Percentiles rank a stretch among this genome's conserved stretches.
phyloP scores from a whole-genome alignment of 163 green algal species.

The Chloromonas sp. region DNA sequence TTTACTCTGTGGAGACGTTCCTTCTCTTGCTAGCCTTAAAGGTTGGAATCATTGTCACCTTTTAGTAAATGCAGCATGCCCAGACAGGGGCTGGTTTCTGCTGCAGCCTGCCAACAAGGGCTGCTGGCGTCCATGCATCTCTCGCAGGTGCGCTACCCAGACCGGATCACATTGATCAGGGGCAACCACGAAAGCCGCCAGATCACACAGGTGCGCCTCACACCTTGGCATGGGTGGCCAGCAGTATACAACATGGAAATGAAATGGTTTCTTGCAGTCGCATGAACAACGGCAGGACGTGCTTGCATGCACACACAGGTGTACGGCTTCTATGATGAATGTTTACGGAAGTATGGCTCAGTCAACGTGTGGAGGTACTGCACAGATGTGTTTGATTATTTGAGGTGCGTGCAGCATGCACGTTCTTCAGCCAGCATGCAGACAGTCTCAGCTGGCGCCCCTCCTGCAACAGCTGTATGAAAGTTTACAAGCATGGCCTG shows the following conservation, averaged over 20 bases:
- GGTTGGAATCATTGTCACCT: slow-evolving; percentile 35
- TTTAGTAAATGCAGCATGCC: background rate
- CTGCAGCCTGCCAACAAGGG: background rate
- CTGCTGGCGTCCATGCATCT: too few relatives aligned
- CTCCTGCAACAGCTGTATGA: too few relatives aligned
- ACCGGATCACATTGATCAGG: slow-evolving; percentile 95
- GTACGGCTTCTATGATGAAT: slow-evolving; percentile 99
- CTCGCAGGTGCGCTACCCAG: slow-evolving; percentile 84
- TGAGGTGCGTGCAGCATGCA: slow-evolving; percentile 52
- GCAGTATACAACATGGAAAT: background rate
- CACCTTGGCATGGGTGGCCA: too few relatives aligned
- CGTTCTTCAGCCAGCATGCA: too few relatives aligned
- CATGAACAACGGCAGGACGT: background rate
- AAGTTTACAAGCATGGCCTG: too few relatives aligned
- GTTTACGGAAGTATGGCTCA: slow-evolving; percentile 95
- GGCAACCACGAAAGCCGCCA: slow-evolving; percentile 98
- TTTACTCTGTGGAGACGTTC: slow-evolving; percentile 96
- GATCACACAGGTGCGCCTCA: slow-evolving; percentile 88
- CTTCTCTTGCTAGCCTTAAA: slow-evolving; percentile 95
- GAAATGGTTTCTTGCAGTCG: slow-evolving; percentile 2
- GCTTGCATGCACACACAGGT: slow-evolving; percentile 49
- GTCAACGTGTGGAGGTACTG: slow-evolving; percentile 99
- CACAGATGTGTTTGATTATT: slow-evolving; percentile 99
- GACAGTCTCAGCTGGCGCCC: too few relatives aligned
- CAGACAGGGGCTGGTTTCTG: background rate